A percentile compares a stretch with the other conserved stretches of the same genome.
Evolutionary conservation across 2,329 filamentous ascomycete genomes (phyloP).

Genomic region (Dichotomopilus funicola): DNA sequence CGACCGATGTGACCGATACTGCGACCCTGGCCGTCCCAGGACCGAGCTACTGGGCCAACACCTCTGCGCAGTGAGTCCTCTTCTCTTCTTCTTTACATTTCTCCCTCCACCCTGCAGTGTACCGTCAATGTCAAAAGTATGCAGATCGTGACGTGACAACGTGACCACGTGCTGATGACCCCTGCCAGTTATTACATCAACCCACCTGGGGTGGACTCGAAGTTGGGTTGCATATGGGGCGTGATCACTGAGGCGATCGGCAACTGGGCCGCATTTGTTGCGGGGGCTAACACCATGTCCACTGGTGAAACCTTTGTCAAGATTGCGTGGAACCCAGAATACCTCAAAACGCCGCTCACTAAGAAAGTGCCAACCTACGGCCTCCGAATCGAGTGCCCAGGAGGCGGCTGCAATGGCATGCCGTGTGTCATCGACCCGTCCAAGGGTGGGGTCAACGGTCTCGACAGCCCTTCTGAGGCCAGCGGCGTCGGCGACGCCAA

Average conservation of each 20-base stretch:
- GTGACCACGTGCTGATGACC: too few species aligned
- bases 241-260: slow-evolving; percentile 54
- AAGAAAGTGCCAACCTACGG: slow-evolving; percentile 58
- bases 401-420: slow-evolving; percentile 61
- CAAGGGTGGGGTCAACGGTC: slow-evolving; percentile 47
- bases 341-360: slow-evolving; percentile 48
- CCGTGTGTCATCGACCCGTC: slow-evolving; percentile 66
- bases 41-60: slow-evolving; percentile 62
- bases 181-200: slow-evolving; percentile 65
- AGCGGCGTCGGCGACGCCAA: slow-evolving; percentile 60
- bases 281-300: slow-evolving; percentile 63
- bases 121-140: slow-evolving; percentile 15
- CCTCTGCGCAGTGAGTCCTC: slow-evolving; percentile 63
- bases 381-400: slow-evolving; percentile 62
- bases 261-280: slow-evolving; percentile 73
- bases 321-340: slow-evolving; percentile 73
- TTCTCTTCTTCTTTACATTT: too few species aligned
- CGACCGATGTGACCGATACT: slow-evolving; percentile 55
- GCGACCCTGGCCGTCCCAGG: slow-evolving; percentile 65
- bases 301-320: slow-evolving; percentile 66
- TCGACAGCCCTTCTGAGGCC: slow-evolving; percentile 48
- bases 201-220: slow-evolving; percentile 55
- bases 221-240: slow-evolving; percentile 67
- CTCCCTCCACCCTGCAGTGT: too few species aligned
- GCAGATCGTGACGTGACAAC: too few species aligned